Base-by-base conservation (phyloP, 345 rosid species). In the Cochlearia excelsa region DNA sequence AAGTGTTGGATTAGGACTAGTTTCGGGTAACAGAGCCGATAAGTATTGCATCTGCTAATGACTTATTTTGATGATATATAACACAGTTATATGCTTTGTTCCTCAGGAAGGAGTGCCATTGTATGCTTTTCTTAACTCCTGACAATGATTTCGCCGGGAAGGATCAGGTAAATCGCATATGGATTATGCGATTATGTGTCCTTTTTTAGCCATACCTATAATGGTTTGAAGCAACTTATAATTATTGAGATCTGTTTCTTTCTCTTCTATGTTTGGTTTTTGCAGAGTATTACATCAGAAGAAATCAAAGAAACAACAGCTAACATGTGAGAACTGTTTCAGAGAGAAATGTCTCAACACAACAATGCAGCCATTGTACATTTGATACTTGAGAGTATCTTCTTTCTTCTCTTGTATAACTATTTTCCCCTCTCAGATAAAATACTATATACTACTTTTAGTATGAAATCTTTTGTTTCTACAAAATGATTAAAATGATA, bases 121-220 rank as follows among this genome's bases (percentile, higher is more conserved):
- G 97, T 80, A 88, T 93, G 99, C 95, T 93, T 63, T 93, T 93
- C 79, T 86, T 93, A 57, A 93, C 95, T 44, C 86, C 99, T 2
- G 99, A 86, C 9, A 88, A 89, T 68, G 99, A 93, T 84, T 93
- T 89, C 72, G 89, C 95, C 0, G 99, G 99, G 50, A 59, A 75
- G 59, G 97, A 93, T 68, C 97, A 89, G 95, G 97, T 93, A 74
- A 51, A 38, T 61, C 9, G 46, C 46, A 43, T 26, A 40, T 43
- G 29, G 38, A 26, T 51, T 9, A 53, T 35, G 52, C 38, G 43
- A 7, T 42, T 31, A 7, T 45, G 57, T 33, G 30, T 51, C 51
- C 8, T 33, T 30, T n/a, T 3, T n/a, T 29, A 35, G 47, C n/a
- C 54, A n/a, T 39, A 16, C 46, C 1, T n/a, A 3, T 29, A 41